Evolutionary conservation across 768 basidiomycete species (phyloP), one percentile per base, ranked within the genome.

Genomic region (Dictyophora rubrovolvata): DNA sequence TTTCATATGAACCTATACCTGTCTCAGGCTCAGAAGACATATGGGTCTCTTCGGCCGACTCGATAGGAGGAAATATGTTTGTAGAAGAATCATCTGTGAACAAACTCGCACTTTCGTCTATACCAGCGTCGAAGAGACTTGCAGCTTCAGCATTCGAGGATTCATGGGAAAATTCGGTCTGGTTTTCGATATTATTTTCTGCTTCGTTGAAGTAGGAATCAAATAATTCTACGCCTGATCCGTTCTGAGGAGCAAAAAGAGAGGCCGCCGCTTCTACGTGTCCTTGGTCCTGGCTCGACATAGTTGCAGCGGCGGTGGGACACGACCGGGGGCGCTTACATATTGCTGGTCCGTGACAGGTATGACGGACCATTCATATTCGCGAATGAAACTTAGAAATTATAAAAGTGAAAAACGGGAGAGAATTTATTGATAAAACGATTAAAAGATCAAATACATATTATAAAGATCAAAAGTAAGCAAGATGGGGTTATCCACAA

Each of bases 241-340:
- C 47, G 49, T 62, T 85, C 34, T 80, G 80, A 55, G 79, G 72
- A 62, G 83, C 86, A 75, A 92, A 92, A 50, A 92, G 84, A 59
- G 86, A 84, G 54, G 88, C 85, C 36, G 89, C 89, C 64, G 86
- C 83, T 75, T 89, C 87, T 59, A 85, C 81, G 46, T 18, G 33
- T 49, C 53, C 36, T 48, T 28, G 28, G 28, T 61, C 61, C 17
- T 60, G 59, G 35, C 54, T 48, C 48, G 59, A 48, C 57, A 59
- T 59, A 42, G 57, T 33, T 22, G 50, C 42, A 51, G 50, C 12
- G 28, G 21, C 11, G 12, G 20, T 37, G 20, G 16, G 49, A 35
- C 9, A 52, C 49, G 49, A 17, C 57, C 12, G 21, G 12, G 14
- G 42, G 42, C 42, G 42, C 42, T 42, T 42, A 42, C 28, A 28